Conservation (phyloP, 306 rosid species). For the Castanea mollissima region DNA sequence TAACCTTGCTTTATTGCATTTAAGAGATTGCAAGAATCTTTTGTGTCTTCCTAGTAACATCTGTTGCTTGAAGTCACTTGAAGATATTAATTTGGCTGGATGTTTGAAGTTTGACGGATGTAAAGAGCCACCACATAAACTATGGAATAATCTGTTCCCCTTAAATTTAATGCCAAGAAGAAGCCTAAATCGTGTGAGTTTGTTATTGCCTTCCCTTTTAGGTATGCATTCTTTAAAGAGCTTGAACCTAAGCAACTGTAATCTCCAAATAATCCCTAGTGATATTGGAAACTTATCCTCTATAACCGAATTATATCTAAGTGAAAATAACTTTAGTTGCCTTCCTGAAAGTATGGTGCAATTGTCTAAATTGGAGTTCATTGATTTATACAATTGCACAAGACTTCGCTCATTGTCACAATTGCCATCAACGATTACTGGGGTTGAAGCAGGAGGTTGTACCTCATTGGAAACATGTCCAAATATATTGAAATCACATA, state of each 20-base stretch:
- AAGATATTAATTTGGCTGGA: no score
- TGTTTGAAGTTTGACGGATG: not conserved
- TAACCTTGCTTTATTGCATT: no score
- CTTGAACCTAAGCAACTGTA: conserved; percentile 28
- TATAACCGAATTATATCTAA: not conserved
- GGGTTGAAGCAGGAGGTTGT: no score
- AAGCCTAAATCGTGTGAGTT: not conserved
- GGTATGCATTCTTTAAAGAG: not conserved
- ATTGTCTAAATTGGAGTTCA: no score
- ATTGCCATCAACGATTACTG: no score
- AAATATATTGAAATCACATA: no score
- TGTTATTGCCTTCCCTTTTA: conserved; percentile 10
- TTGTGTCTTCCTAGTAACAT: no score
- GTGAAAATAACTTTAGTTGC: conserved; percentile 32
- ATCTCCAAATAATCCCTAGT: conserved; percentile 27
- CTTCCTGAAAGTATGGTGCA: not conserved
- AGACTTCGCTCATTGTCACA: no score
- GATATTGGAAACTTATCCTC: conserved; percentile 23
- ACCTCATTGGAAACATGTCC: no score
- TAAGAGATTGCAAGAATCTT: no score
- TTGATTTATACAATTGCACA: no score
- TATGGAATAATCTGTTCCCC: not conserved
- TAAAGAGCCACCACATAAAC: conserved; percentile 12
- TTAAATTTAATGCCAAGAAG: not conserved
- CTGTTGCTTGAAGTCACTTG: no score